phyloP scores from a whole-genome alignment of 2,329 filamentous ascomycete genomes.

The Ascochyta clinopodiicola region DNA sequence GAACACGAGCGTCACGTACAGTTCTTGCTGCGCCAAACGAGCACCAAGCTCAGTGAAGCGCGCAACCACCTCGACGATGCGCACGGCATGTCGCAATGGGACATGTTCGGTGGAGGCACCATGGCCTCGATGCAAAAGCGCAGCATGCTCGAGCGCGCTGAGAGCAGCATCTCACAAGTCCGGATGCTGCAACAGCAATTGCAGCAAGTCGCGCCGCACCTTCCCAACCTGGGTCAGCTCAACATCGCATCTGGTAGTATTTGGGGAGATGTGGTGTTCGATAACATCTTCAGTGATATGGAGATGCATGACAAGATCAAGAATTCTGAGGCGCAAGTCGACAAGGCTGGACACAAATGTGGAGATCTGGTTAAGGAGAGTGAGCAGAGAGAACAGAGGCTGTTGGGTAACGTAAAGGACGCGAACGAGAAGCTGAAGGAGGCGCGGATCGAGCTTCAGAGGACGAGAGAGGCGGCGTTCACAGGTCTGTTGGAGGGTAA shows the following conservation, averaged over 20 bases:
- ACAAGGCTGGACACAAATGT: constrained; percentile 26
- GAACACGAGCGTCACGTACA: constrained; percentile 35
- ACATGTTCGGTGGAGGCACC: constrained; percentile 60
- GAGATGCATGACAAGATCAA: constrained; percentile 62
- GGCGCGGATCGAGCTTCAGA: constrained; percentile 52
- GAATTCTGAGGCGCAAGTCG: constrained; percentile 46
- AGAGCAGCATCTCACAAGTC: constrained; percentile 53
- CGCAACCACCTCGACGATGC: constrained; percentile 31
- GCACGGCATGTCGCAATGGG: constrained; percentile 42
- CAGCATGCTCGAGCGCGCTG: constrained; percentile 57
- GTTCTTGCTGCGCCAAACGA: constrained; percentile 35
- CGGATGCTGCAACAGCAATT: constrained; percentile 50
- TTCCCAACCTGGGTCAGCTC: constrained; percentile 50
- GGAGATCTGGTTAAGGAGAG: constrained; percentile 45
- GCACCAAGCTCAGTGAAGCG: constrained; percentile 29
- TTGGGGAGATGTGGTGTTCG: constrained; percentile 61
- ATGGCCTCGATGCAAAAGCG: constrained; percentile 62
- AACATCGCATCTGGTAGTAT: constrained; percentile 56
- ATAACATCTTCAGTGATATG: constrained; percentile 62
- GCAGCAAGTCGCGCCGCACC: constrained; percentile 47
- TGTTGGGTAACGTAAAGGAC: constrained; percentile 33
- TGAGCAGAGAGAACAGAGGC: constrained; percentile 37
- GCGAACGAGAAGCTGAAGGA: constrained; percentile 41
- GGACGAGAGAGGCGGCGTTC: constrained; percentile 55
- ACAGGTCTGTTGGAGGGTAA: constrained; percentile 30